Evolutionary conservation across 192 early-diverging fungal species (phyloP).

Genomic region (Gaertneriomyces sp.): DNA sequence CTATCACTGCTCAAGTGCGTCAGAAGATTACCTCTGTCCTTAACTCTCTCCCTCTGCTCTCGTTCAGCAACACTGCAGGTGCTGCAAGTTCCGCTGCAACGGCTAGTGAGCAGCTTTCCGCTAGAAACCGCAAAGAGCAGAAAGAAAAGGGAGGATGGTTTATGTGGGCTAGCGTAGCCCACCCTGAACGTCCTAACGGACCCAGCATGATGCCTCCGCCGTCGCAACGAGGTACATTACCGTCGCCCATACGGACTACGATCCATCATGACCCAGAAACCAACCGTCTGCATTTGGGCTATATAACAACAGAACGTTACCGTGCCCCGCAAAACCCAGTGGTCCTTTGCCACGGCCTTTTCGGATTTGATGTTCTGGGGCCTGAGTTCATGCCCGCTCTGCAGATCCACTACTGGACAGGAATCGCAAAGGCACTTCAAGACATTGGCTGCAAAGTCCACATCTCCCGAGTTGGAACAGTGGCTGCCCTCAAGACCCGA

Average conservation of each 20-base stretch:
- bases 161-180: constrained; percentile 8
- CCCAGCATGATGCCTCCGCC: neutral
- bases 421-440: constrained; percentile 71
- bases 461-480: constrained; percentile 74
- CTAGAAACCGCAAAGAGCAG: neutral
- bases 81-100: constrained; percentile 9
- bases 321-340: constrained; percentile 72
- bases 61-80: neutral
- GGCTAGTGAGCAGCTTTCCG: neutral
- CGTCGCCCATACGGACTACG: neutral
- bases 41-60: neutral
- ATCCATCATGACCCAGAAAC: neutral
- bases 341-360: constrained; percentile 87
- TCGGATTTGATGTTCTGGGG: constrained; percentile 76
- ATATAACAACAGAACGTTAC: constrained; percentile 43
- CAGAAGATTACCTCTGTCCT: constrained; percentile 15
- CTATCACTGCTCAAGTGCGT: constrained; percentile 18
- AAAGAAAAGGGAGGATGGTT: constrained; percentile 8
- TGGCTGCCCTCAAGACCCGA: constrained; percentile 60
- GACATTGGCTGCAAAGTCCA: constrained; percentile 78
- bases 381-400: constrained; percentile 70
- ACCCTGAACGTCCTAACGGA: neutral
- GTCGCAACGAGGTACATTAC: neutral
- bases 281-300: constrained; percentile 16
- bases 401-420: constrained; percentile 86